Evolutionary conservation across 495 filamentous ascomycete genomes (phyloP).

Genomic region (Aeminium ludgeri): DNA sequence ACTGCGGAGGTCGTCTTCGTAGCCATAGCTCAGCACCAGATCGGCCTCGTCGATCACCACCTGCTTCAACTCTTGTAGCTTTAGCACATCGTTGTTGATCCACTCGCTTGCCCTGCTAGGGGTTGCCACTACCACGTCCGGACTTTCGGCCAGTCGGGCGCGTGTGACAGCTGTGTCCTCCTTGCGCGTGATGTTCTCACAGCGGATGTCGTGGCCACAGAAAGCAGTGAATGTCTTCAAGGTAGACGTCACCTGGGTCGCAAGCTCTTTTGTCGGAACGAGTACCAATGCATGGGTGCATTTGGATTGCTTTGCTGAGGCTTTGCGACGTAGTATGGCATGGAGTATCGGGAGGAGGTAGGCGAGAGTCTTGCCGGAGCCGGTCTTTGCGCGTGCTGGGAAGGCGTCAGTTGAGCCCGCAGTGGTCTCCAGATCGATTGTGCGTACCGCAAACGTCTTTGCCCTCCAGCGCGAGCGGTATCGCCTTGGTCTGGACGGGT

Average conservation of each 20-base stretch:
- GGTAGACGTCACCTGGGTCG: conserved; percentile 67
- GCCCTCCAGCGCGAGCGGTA: conserved; percentile 78
- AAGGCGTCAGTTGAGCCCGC: conserved; percentile 15
- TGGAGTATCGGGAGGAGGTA: conserved; percentile 86
- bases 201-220: conserved; percentile 66
- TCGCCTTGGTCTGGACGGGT: conserved; percentile 66
- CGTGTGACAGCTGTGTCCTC: conserved; percentile 73
- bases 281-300: conserved; percentile 58
- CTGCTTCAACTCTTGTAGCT: conserved; percentile 50
- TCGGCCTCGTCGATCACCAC: conserved; percentile 94
- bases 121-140: conserved; percentile 79
- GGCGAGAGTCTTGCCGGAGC: conserved; percentile 91
- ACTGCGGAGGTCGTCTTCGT: conserved; percentile 71
- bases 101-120: conserved; percentile 60
- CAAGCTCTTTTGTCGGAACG: conserved; percentile 86
- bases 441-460: conserved; percentile 63
- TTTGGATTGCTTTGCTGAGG: conserved; percentile 7
- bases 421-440: neutral
- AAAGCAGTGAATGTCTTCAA: conserved; percentile 56
- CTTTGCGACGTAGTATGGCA: conserved; percentile 58
- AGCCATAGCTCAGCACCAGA: conserved; percentile 84
- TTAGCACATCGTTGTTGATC: conserved; percentile 50
- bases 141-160: conserved; percentile 68
- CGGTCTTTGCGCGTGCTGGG: conserved; percentile 65
- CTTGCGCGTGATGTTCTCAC: conserved; percentile 72